Evolutionary conservation across 352 stramenopile genomes (phyloP), one percentile per base, ranked within the genome.

Genomic region (Pythium graminicola): DNA sequence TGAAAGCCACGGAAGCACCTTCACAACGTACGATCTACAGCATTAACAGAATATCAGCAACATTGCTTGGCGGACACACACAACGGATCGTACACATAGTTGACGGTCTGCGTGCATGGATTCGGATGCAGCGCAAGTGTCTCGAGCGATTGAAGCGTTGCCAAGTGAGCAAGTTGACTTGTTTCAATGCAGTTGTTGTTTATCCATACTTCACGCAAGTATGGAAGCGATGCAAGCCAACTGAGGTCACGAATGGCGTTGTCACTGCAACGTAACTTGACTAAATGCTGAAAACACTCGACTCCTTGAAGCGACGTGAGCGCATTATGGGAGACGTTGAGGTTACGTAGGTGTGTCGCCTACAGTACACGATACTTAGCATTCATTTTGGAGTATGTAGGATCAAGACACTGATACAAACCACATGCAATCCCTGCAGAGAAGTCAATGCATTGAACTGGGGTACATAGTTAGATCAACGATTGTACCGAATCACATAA

Each of bases 121-220:
- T 91, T 91, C 16, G 77, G 72, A 26, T 86, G 76, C 8, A 89
- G 39, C 20, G 86, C 54, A 16, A 91, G 60, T 16, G 63, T 78
- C 28, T 65, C 19, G 19, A 52, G 38, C 14, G 39, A 20, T 27
- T 20, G 57, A 11, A 91, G 67, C 32, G 67, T 56, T 2, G 67
- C 57, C 17, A 91, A 50, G 46, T 81, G 65, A 26, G 60, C 52
- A 16, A 91, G 48, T 50, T 89, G 67, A 0, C 66, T 40, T 13
- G 43, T 67, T 39, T 77, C 70, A n/a, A 91, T 54, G 6, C 46
- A 47, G 38, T 91, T 91, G 16, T 75, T 50, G 50, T 73, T 59
- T 6, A 84, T 19, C 74, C 76, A 91, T 16, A 91, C 64, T 52
- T 88, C 73, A n/a, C 61, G 40, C 0, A 91, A 65, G 1, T 36